These are phyloP conservation scores for Arabis alpina DNA, from an alignment of 345 rosid species.

Conservation along the genomic window DNA sequence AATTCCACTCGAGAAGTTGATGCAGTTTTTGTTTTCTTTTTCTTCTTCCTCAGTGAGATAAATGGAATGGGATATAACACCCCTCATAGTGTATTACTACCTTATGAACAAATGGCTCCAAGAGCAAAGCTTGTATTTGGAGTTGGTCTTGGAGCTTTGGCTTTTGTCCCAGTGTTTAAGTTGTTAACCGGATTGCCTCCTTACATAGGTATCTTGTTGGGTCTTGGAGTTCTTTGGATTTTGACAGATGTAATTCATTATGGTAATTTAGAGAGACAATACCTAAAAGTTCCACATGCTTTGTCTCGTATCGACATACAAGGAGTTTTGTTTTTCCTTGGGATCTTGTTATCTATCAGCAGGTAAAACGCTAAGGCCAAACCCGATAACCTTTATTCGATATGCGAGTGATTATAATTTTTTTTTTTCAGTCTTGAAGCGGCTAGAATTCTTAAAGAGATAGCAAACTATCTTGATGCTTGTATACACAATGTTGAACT, in stretches of 20 bases:
- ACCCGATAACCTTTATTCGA: not conserved
- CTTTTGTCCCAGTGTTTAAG: slow-evolving; percentile 80
- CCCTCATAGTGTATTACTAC: slow-evolving; percentile 50
- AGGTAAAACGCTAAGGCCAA: slow-evolving; percentile 45
- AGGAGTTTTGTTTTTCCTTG: slow-evolving; percentile 80
- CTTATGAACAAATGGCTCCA: slow-evolving; percentile 75
- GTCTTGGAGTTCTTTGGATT: slow-evolving; percentile 90
- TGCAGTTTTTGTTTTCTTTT: slow-evolving; percentile 27
- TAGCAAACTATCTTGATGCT: slow-evolving; percentile 77
- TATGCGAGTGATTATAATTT: not conserved
- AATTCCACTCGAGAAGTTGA: not conserved
- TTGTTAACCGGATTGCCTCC: slow-evolving; percentile 89
- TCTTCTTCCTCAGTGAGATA: slow-evolving; percentile 57
- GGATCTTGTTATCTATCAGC: slow-evolving; percentile 74
- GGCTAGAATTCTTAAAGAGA: slow-evolving; percentile 75
- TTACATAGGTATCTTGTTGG: slow-evolving; percentile 80
- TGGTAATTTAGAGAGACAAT: slow-evolving; percentile 71
- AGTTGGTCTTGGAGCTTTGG: slow-evolving; percentile 71
- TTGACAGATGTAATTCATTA: slow-evolving; percentile 82
- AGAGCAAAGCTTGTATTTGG: slow-evolving; percentile 73
- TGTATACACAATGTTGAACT: slow-evolving; percentile 63
- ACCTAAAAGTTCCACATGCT: slow-evolving; percentile 78
- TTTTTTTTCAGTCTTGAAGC: slow-evolving; percentile 66
- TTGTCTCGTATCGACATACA: slow-evolving; percentile 81
- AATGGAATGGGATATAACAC: slow-evolving; percentile 58